Percentiles rank a stretch among this genome's conserved stretches.
Evolutionary conservation across 345 rosid genomes (phyloP).

Genomic region (Eucalyptus urophylla): DNA sequence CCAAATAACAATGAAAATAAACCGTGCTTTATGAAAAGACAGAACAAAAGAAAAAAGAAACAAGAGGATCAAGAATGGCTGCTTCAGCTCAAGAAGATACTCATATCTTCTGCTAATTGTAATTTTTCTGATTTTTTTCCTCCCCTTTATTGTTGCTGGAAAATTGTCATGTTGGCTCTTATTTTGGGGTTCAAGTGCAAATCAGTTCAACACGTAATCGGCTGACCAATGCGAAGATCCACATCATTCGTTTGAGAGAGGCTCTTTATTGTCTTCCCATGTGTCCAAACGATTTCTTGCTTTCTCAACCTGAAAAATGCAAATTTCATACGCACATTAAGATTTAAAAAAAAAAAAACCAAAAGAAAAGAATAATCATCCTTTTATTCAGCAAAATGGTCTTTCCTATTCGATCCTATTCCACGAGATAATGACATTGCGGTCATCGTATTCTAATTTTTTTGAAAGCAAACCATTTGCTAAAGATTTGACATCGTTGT

Average conservation of each 20-base stretch:
- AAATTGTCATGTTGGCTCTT: background rate
- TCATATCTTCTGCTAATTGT: background rate
- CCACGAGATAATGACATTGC: background rate
- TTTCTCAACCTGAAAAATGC: conserved; percentile 28
- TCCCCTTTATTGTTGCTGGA: background rate
- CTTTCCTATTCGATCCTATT: background rate
- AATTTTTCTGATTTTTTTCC: background rate
- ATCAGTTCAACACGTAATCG: background rate
- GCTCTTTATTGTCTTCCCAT: conserved; percentile 9
- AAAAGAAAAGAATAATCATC: background rate
- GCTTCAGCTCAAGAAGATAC: background rate
- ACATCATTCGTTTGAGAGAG: background rate
- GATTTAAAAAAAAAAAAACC: background rate
- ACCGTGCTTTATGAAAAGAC: background rate
- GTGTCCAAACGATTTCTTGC: conserved; percentile 25
- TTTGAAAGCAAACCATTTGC: background rate
- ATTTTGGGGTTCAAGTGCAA: background rate
- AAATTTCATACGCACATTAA: background rate
- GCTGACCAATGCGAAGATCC: background rate
- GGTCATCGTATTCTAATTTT: background rate
- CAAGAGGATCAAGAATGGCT: background rate
- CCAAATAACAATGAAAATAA: background rate
- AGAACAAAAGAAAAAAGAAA: background rate
- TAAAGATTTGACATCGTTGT: background rate
- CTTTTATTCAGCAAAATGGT: background rate